These are phyloP conservation scores for Phoma sp. DNA, from an alignment of 2,329 filamentous ascomycete genomes.

Conservation along the genomic window DNA sequence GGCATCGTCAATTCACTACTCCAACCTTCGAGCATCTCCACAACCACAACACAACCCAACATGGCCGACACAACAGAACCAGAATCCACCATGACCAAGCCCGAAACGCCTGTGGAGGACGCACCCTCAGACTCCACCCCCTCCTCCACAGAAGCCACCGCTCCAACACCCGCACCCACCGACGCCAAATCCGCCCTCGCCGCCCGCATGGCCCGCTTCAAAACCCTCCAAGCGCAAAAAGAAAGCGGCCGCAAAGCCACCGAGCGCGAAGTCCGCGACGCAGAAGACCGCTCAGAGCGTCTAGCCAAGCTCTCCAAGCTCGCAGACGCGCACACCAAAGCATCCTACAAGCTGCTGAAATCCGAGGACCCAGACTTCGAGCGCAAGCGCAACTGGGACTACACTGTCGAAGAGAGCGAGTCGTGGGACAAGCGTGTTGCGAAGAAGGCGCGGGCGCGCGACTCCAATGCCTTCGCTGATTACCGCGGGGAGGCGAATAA, in stretches of 20 bases:
- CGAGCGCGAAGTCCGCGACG: constrained; percentile 47
- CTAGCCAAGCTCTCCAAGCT: constrained; percentile 72
- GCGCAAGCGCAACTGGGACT: constrained; percentile 97
- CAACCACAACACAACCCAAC: constrained; percentile 12
- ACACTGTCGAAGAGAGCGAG: constrained; percentile 94
- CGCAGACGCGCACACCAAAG: constrained; percentile 85
- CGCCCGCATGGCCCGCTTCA: constrained; percentile 74
- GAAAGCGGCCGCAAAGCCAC: constrained; percentile 68
- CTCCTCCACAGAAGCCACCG: constrained; percentile 28
- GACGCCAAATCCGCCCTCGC: constrained; percentile 45
- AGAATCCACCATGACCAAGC: constrained; percentile 19
- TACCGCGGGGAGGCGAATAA: constrained; percentile 88
- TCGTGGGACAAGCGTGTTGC: constrained; percentile 90
- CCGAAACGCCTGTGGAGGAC: constrained; percentile 12
- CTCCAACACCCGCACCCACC: no score
- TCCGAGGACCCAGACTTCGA: constrained; percentile 95
- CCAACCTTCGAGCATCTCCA: background rate
- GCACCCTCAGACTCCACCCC: constrained; percentile 6
- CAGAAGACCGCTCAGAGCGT: constrained; percentile 39
- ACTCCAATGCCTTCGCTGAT: constrained; percentile 89
- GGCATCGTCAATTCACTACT: constrained; percentile 11
- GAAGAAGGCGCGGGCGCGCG: constrained; percentile 81
- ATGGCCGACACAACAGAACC: constrained; percentile 31
- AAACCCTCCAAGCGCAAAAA: constrained; percentile 79
- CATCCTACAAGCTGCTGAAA: constrained; percentile 91